phyloP scores from a whole-genome alignment of 352 stramenopile species.

The Globisporangium emineosum region DNA sequence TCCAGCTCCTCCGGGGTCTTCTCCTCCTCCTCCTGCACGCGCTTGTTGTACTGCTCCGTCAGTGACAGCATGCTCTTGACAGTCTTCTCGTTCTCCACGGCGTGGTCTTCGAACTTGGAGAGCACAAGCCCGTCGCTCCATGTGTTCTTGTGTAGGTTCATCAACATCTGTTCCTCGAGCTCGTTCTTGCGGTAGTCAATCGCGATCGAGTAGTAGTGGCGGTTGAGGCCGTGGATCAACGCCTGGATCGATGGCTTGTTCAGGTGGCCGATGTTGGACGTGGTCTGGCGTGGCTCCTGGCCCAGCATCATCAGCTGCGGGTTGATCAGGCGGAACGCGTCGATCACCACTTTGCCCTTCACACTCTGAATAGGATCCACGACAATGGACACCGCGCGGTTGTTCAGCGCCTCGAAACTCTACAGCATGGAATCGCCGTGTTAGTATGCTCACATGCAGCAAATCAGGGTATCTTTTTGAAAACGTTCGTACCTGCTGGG shows the following conservation, averaged over 20 bases:
- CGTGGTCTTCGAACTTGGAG: slow-evolving; percentile 95
- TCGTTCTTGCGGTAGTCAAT: slow-evolving; percentile 99
- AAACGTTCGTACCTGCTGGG: slow-evolving; percentile 78
- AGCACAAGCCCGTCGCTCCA: slow-evolving; percentile 96
- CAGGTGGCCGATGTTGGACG: slow-evolving; percentile 98
- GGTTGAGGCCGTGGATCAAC: slow-evolving; percentile 98
- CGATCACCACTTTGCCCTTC: slow-evolving; percentile 99
- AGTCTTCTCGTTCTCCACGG: slow-evolving; percentile 89
- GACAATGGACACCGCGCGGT: slow-evolving; percentile 96
- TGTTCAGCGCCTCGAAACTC: slow-evolving; percentile 98
- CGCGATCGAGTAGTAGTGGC: slow-evolving; percentile 98
- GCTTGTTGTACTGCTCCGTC: slow-evolving; percentile 97
- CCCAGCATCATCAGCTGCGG: slow-evolving; percentile 98
- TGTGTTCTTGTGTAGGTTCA: slow-evolving; percentile 98
- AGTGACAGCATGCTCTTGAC: slow-evolving; percentile 95
- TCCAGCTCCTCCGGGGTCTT: slow-evolving; percentile 97
- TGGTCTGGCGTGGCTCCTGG: slow-evolving; percentile 97
- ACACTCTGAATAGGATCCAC: slow-evolving; percentile 99
- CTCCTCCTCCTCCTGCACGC: slow-evolving; percentile 93
- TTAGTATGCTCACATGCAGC: background rate
- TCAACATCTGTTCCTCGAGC: slow-evolving; percentile 99
- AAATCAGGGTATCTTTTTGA: background rate
- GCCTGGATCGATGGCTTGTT: slow-evolving; percentile 99
- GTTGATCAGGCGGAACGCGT: slow-evolving; percentile 99
- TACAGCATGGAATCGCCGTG: slow-evolving; percentile 16